Evolutionary conservation across 768 basidiomycete genomes (phyloP).

Genomic region (Strobilomyces dryophilus): DNA sequence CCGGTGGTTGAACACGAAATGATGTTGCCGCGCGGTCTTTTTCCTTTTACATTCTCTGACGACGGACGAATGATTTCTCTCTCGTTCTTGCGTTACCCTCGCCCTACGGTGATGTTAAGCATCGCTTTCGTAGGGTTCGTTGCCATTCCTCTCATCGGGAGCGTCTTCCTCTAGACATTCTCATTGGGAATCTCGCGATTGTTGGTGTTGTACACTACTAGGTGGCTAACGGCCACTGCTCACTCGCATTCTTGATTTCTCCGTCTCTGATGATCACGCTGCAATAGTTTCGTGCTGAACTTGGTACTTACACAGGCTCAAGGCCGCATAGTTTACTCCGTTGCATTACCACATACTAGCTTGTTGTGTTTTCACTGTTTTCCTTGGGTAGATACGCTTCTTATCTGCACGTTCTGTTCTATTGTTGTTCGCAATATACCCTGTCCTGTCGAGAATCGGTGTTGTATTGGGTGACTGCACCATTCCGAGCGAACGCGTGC

Average conservation of each 20-base stretch:
- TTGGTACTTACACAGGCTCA: conserved; percentile 31
- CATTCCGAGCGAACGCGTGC: conserved; percentile 6
- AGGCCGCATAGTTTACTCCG: conserved; percentile 16
- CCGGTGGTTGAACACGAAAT: conserved; percentile 9
- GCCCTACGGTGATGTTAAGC: conserved; percentile 23
- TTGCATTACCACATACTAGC: conserved; percentile 22
- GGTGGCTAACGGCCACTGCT: conserved; percentile 30
- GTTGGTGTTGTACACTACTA: conserved; percentile 13
- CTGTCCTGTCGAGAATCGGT: conserved; percentile 2
- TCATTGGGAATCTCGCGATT: conserved; percentile 14
- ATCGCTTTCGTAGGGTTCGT: conserved; percentile 12
- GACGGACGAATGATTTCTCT: conserved; percentile 8
- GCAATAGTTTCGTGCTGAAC: conserved; percentile 16
- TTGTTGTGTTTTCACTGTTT: conserved; percentile 20
- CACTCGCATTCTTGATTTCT: conserved; percentile 12
- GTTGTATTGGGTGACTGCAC: neutral
- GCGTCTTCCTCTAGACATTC: conserved; percentile 8
- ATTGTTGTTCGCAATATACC: neutral
- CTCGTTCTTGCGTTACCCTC: conserved; percentile 20
- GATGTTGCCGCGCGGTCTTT: neutral
- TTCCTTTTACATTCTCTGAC: conserved; percentile 11
- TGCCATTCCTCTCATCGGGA: conserved; percentile 7
- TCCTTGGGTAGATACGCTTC: conserved; percentile 13
- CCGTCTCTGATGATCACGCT: conserved; percentile 9
- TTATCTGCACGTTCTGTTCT: conserved; percentile 20